A percentile compares a stretch with the other conserved stretches of the same genome.
Conservation (phyloP, 768 basidiomycete species). For the Panellus pusillus region DNA sequence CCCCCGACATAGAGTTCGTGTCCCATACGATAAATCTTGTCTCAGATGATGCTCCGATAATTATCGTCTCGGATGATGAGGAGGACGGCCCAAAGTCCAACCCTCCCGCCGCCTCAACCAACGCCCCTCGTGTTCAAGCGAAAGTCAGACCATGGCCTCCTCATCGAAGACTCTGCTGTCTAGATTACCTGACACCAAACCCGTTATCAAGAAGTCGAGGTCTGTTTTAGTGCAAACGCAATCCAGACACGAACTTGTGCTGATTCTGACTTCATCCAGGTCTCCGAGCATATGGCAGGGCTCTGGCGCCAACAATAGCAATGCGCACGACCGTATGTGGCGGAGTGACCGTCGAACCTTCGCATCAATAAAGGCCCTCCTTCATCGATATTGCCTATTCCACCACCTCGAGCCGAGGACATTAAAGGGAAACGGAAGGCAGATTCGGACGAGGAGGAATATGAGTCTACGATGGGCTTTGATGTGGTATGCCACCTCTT, state of each 20-base stretch:
- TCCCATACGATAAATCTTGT: constrained; percentile 3
- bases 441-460: constrained; percentile 16
- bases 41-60: too few relatives aligned
- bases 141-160: neutral
- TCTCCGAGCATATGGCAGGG: neutral
- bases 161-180: neutral
- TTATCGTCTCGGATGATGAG: too few relatives aligned
- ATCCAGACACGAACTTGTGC: too few relatives aligned
- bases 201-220: neutral
- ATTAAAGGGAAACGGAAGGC: neutral
- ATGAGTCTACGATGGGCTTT: neutral
- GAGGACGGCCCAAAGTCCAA: neutral
- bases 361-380: neutral
- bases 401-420: neutral
- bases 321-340: too few relatives aligned
- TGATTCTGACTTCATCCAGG: neutral
- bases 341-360: too few relatives aligned
- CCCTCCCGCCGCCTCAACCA: too few relatives aligned
- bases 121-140: too few relatives aligned
- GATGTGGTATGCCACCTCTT: neutral
- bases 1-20: too few relatives aligned
- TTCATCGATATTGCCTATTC: neutral
- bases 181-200: neutral
- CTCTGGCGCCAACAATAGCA: too few relatives aligned
- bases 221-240: neutral